These are phyloP conservation scores for Gonapodya sp. DNA, from an alignment of 192 early-diverging fungal species.

Conservation along the genomic window DNA sequence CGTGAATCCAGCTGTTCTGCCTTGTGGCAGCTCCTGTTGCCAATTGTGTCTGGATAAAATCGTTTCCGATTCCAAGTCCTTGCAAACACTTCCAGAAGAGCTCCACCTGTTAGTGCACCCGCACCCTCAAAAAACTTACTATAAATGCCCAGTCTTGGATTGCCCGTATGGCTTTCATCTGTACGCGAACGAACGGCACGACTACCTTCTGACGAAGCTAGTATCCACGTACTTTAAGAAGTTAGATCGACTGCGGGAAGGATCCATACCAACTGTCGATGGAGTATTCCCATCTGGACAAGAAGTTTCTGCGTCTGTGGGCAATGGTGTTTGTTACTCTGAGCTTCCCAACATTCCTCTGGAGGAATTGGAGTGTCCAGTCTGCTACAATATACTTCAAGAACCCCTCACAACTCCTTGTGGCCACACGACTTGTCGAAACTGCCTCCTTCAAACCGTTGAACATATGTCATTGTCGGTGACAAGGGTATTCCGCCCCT, in stretches of 20 bases:
- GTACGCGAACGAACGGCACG: slow-evolving; percentile 13
- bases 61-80: background rate
- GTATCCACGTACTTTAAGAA: slow-evolving; percentile 15
- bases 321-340: background rate
- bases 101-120: background rate
- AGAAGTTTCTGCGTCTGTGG: background rate
- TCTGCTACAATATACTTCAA: slow-evolving; percentile 42
- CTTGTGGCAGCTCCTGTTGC: slow-evolving; percentile 3
- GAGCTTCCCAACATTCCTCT: background rate
- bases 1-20: background rate
- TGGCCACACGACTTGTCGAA: slow-evolving; percentile 54
- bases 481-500: slow-evolving; percentile 8
- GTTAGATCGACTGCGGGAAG: too few relatives aligned
- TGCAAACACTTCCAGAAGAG: background rate
- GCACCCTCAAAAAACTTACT: background rate
- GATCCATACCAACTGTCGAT: too few relatives aligned
- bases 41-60: background rate
- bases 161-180: slow-evolving; percentile 15
- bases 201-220: slow-evolving; percentile 3
- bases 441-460: slow-evolving; percentile 44
- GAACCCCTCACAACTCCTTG: slow-evolving; percentile 53
- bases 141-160: slow-evolving; percentile 15
- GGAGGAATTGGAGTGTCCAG: slow-evolving; percentile 42
- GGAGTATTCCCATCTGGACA: too few relatives aligned
- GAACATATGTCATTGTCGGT: slow-evolving; percentile 28